Evolutionary conservation across 169 alveolate genomes (phyloP).

Genomic region (Perkinsus chesapeaki): DNA sequence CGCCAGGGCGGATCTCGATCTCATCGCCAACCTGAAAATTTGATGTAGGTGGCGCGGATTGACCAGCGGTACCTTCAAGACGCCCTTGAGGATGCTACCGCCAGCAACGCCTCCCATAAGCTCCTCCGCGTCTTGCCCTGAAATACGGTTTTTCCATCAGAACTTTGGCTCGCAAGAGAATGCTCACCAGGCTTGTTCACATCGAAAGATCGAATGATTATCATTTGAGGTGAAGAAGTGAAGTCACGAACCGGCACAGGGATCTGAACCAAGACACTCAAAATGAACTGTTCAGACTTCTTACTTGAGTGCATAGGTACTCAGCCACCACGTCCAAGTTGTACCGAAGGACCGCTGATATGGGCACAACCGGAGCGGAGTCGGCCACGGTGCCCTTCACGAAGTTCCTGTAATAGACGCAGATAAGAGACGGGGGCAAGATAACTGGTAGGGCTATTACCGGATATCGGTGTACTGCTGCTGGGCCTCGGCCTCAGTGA

Average conservation of each 20-base stretch:
- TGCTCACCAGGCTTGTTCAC: slow-evolving; percentile 72
- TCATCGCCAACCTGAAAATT: slow-evolving; percentile 87
- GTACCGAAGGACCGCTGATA: slow-evolving; percentile 84
- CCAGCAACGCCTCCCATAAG: slow-evolving; percentile 99
- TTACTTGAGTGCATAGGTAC: slow-evolving; percentile 68
- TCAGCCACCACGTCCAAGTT: slow-evolving; percentile 93
- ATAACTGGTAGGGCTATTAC: background rate
- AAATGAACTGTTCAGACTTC: background rate
- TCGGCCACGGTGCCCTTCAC: slow-evolving; percentile 93
- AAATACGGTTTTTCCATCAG: too few species aligned
- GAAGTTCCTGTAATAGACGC: slow-evolving; percentile 43
- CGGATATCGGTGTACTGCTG: slow-evolving; percentile 87
- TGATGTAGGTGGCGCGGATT: background rate
- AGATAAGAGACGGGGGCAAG: background rate
- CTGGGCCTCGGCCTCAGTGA: slow-evolving; percentile 88
- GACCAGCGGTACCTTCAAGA: slow-evolving; percentile 71
- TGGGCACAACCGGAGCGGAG: slow-evolving; percentile 93
- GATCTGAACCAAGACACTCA: slow-evolving; percentile 48
- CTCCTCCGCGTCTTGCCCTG: slow-evolving; percentile 93
- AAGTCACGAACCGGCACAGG: slow-evolving; percentile 97
- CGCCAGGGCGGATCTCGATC: slow-evolving; percentile 97
- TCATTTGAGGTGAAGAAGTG: slow-evolving; percentile 93
- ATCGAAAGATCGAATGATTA: slow-evolving; percentile 96
- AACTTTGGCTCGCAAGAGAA: too few species aligned
- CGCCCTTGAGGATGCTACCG: slow-evolving; percentile 94